Conservation (phyloP, 306 rosid species). For the Prunus mongolica region DNA sequence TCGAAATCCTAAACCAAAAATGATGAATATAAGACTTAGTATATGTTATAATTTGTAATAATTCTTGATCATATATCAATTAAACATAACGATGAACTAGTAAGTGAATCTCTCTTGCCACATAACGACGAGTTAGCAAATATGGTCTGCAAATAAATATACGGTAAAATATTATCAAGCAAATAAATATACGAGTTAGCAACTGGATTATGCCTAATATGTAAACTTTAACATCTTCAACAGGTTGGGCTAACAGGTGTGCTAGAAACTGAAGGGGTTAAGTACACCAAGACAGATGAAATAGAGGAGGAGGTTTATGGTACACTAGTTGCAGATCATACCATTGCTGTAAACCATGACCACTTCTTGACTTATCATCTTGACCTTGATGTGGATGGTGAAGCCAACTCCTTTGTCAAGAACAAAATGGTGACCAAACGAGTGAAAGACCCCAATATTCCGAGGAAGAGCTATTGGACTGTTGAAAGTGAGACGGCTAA, state of each 20-base stretch:
- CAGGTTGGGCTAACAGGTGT: conserved; percentile 54
- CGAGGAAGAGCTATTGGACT: conserved; percentile 57
- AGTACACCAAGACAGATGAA: conserved; percentile 29
- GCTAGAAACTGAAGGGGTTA: conserved; percentile 32
- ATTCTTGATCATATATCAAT: too few species aligned
- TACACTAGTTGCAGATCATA: conserved; percentile 38
- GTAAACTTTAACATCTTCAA: background rate
- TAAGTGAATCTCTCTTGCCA: too few species aligned
- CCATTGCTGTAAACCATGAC: conserved; percentile 56
- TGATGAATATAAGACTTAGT: too few species aligned
- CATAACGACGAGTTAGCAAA: too few species aligned
- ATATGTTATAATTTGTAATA: too few species aligned
- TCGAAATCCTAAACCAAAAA: too few species aligned
- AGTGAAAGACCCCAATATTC: conserved; percentile 13
- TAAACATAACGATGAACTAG: too few species aligned
- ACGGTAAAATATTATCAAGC: too few species aligned
- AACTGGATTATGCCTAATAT: background rate
- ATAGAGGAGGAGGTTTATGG: conserved; percentile 45
- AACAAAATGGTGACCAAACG: conserved; percentile 31
- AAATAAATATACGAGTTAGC: too few species aligned
- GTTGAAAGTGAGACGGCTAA: conserved; percentile 23
- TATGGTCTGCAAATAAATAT: too few species aligned
- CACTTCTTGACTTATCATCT: conserved; percentile 54
- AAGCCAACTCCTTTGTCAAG: conserved; percentile 48
- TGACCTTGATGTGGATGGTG: conserved; percentile 55